Evolutionary conservation across 805 yeast species (phyloP).

Genomic region (Lachancea kluyveri): DNA sequence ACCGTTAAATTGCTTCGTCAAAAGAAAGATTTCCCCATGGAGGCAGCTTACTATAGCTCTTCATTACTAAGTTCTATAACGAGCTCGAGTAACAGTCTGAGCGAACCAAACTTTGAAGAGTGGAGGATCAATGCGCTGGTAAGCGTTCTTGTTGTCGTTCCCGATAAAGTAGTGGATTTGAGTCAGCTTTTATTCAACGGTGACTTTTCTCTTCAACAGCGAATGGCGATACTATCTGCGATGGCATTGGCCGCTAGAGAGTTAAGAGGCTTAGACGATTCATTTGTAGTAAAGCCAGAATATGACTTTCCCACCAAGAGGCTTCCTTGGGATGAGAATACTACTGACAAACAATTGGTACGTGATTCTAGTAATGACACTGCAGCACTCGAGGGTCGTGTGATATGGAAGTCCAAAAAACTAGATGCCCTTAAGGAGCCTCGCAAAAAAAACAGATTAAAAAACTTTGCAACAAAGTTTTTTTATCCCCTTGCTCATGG

Average conservation of each 20-base stretch:
- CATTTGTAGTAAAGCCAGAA: conserved; percentile 35
- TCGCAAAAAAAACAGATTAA: conserved; percentile 24
- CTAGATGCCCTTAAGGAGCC: conserved; percentile 9
- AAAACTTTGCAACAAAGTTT: conserved; percentile 36
- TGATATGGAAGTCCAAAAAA: conserved; percentile 33
- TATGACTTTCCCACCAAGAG: conserved; percentile 31
- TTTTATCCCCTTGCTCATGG: conserved; percentile 49
- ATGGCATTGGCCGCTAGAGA: conserved; percentile 70
- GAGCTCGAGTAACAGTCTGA: conserved; percentile 50
- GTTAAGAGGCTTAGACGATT: conserved; percentile 56
- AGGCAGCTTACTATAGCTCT: conserved; percentile 51
- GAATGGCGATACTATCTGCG: conserved; percentile 63
- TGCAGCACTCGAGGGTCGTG: conserved; percentile 10
- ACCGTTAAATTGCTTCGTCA: conserved; percentile 52
- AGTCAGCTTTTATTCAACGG: conserved; percentile 50
- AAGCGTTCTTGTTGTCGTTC: conserved; percentile 53
- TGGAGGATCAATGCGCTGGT: conserved; percentile 58
- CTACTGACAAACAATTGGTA: conserved; percentile 2
- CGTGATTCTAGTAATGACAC: background rate
- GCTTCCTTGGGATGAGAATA: conserved; percentile 26
- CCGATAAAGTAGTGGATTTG: conserved; percentile 36
- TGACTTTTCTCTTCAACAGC: conserved; percentile 75
- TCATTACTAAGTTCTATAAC: conserved; percentile 46
- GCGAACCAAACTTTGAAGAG: conserved; percentile 56
- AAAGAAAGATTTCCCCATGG: conserved; percentile 54